Conservation (phyloP, 2,329 filamentous ascomycete species). For the Volutella citrinella region DNA sequence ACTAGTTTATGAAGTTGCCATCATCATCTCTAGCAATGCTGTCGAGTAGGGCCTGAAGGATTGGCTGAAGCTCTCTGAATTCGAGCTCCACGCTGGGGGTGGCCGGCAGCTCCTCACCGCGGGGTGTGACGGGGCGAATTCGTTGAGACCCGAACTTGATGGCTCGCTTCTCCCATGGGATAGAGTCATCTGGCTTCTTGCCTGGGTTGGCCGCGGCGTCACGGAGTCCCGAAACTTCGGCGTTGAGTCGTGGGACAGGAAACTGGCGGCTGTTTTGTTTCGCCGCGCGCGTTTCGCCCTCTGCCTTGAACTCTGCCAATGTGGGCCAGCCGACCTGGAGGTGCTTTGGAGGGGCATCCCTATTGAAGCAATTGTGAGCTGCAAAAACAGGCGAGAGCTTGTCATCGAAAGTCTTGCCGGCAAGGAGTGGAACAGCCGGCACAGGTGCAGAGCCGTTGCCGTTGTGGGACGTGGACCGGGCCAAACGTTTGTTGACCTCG, state of each 20-base stretch:
- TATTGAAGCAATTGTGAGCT: conserved; percentile 31
- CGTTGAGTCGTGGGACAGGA: conserved; percentile 31
- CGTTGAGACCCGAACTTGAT: conserved; percentile 21
- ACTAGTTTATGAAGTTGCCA: too few species aligned
- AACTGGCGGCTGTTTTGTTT: conserved; percentile 27
- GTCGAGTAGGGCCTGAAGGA: too few species aligned
- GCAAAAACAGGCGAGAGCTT: conserved; percentile 32
- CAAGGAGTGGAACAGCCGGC: conserved; percentile 19
- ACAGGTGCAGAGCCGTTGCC: too few species aligned
- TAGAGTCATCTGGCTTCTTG: conserved; percentile 19
- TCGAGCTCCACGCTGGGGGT: too few species aligned
- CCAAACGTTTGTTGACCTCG: conserved; percentile 21
- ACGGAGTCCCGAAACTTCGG: too few species aligned
- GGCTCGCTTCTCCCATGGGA: conserved; percentile 25
- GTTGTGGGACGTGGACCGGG: too few species aligned
- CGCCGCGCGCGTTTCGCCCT: conserved; percentile 28
- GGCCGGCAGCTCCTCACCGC: too few species aligned
- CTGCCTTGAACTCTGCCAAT: conserved; percentile 34
- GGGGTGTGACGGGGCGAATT: too few species aligned
- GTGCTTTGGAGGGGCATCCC: conserved; percentile 10
- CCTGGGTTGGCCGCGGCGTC: too few species aligned
- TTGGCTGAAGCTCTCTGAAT: too few species aligned
- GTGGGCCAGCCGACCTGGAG: conserved; percentile 31
- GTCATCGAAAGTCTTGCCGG: conserved; percentile 26
- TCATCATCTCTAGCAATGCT: too few species aligned